Percentiles rank a stretch among this genome's conserved stretches.
phyloP scores from a whole-genome alignment of 1,284 basidiomycete species.

The Lentinula novae-zelandiae region DNA sequence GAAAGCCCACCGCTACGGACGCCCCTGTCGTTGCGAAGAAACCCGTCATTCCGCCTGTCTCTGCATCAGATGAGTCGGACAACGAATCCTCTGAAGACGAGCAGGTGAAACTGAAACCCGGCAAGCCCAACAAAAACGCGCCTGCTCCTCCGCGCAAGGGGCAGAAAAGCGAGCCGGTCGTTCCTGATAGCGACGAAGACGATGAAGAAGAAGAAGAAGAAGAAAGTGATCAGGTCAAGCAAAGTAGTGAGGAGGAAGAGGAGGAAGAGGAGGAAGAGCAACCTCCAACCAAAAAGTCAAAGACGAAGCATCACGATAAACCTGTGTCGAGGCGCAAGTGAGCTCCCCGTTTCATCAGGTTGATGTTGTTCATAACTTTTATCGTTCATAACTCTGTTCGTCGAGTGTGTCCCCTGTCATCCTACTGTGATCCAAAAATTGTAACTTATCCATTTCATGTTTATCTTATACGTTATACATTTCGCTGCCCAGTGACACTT shows the following conservation, averaged over 20 bases:
- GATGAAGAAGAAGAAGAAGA: slow-evolving; percentile 13
- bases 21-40: slow-evolving; percentile 7
- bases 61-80: slow-evolving; percentile 10
- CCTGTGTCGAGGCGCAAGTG: slow-evolving; percentile 2
- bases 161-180: neutral
- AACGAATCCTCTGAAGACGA: slow-evolving; percentile 12
- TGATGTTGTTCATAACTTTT: neutral
- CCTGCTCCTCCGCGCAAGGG: neutral
- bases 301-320: slow-evolving; percentile 1
- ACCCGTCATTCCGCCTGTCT: neutral
- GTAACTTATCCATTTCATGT: neutral
- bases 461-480: neutral
- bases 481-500: neutral
- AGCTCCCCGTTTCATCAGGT: neutral
- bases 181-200: slow-evolving; percentile 6
- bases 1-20: neutral
- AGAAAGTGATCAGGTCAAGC: slow-evolving; percentile 7
- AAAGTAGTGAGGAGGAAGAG: slow-evolving; percentile 10
- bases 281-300: slow-evolving; percentile 6
- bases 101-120: neutral
- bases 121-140: neutral
- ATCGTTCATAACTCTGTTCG: neutral
- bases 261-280: slow-evolving; percentile 12
- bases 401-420: neutral
- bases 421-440: neutral